These are phyloP conservation scores for Diversispora epigaea DNA, from an alignment of 192 early-diverging fungal species.

Conservation along the genomic window DNA sequence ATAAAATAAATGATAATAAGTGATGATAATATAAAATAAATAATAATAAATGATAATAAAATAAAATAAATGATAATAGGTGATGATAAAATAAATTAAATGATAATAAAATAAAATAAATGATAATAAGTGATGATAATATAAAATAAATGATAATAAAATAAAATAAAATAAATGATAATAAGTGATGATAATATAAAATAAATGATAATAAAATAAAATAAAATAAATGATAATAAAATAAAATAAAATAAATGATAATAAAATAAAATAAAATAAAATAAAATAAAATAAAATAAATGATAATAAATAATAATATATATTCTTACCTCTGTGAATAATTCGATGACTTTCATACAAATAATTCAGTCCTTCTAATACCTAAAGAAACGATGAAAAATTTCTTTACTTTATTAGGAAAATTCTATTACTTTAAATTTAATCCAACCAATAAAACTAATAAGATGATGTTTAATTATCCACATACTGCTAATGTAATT, in stretches of 20 bases:
- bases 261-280: not conserved
- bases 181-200: not conserved
- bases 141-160: too few species aligned
- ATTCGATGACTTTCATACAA: conserved; percentile 87
- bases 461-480: not conserved
- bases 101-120: too few species aligned
- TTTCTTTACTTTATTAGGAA: too few species aligned
- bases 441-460: too few species aligned
- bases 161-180: not conserved
- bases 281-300: conserved; percentile 14
- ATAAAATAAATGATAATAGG: too few species aligned
- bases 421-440: too few species aligned
- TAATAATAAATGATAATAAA: too few species aligned
- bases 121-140: too few species aligned
- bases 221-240: not conserved
- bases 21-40: too few species aligned
- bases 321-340: conserved; percentile 82
- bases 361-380: conserved; percentile 76
- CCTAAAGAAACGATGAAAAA: conserved; percentile 26
- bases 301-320: not conserved
- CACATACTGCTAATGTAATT: conserved; percentile 74
- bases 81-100: too few species aligned
- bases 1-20: too few species aligned
- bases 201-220: not conserved
- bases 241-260: conserved; percentile 1